Conservation (phyloP, 257 asterid species). For the Solanum pennellii region DNA sequence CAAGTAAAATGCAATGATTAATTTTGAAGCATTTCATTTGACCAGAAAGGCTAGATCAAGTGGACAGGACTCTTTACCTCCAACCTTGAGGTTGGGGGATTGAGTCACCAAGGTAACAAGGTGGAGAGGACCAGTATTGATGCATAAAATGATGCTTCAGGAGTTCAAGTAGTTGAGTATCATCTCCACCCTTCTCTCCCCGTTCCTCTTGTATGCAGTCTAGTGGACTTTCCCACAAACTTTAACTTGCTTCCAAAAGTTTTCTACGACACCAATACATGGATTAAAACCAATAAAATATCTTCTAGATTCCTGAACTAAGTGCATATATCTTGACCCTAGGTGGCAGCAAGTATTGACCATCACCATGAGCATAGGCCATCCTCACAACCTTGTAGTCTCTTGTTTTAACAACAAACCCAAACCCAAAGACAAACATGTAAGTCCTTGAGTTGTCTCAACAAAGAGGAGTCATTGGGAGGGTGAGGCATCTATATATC, state of each 20-base stretch:
- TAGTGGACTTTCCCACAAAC: background rate
- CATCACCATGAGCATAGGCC: background rate
- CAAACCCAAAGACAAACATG: conserved; percentile 2
- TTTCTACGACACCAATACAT: background rate
- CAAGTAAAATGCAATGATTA: too few species aligned
- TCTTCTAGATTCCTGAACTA: background rate
- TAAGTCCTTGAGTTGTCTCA: background rate
- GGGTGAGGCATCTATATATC: conserved; percentile 6
- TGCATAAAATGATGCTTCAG: conserved; percentile 8
- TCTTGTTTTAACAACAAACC: background rate
- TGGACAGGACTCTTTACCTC: too few species aligned
- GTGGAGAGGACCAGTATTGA: too few species aligned
- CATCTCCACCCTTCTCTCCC: background rate
- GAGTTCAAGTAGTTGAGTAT: background rate
- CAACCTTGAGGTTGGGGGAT: too few species aligned
- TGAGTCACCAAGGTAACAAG: too few species aligned
- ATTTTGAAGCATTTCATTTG: too few species aligned
- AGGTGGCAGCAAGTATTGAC: background rate
- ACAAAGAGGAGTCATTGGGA: conserved; percentile 5
- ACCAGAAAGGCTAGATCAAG: too few species aligned
- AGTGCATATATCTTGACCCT: background rate
- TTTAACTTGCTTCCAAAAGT: background rate
- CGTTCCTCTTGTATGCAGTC: background rate
- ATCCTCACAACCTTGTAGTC: conserved; percentile 9
- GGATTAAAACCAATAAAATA: background rate